Evolutionary conservation across 1,284 basidiomycete species (phyloP), one percentile per base, ranked within the genome.

Genomic region (Cutaneotrichosporon cutaneum): DNA sequence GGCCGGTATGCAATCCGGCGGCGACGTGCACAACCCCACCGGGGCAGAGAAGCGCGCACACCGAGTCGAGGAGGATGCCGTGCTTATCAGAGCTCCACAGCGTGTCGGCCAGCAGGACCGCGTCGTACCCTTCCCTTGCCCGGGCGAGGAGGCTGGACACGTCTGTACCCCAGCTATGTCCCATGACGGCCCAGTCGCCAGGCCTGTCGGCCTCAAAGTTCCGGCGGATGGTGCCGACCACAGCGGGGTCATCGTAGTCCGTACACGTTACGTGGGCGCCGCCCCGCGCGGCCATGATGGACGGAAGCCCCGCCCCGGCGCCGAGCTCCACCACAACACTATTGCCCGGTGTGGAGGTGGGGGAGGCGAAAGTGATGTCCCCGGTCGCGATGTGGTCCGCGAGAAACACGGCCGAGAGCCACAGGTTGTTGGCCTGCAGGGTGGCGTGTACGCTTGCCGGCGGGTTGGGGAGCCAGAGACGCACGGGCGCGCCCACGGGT

Each of bases 351-450:
- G n/a, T n/a, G n/a, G n/a, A n/a, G n/a, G n/a, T n/a, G n/a, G n/a
- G n/a, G n/a, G n/a, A n/a, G 11, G 36, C 4, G 18, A 44, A 16
- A 18, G 26, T 10, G 21, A 55, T 36, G n/a, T 54, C 45, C 0
- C 60, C 60, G 4, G 56, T 27, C 5, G 52, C 27, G 30, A 80
- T 66, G 1, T 68, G 63, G 54, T 80, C 77, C 6, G 79, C 68
- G 35, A 79, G 72, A 60, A 70, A 75, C 16, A 80, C 66, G 5
- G 71, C 68, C 0, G 74, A 67, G 5, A 78, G 72, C 78, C 78
- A 80, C 18, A 80, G 61, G 54, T 79, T 67, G 53, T 77, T 72
- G 0, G 77, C 74, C 61, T 80, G 79, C 2, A 80, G 70, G 4
- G 71, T 72, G 4, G 71, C 70, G 58, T 72, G 74, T 11, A 77